These are phyloP conservation scores for Leptographium wingfieldii DNA, from an alignment of 2,329 filamentous ascomycete genomes.

Conservation along the genomic window DNA sequence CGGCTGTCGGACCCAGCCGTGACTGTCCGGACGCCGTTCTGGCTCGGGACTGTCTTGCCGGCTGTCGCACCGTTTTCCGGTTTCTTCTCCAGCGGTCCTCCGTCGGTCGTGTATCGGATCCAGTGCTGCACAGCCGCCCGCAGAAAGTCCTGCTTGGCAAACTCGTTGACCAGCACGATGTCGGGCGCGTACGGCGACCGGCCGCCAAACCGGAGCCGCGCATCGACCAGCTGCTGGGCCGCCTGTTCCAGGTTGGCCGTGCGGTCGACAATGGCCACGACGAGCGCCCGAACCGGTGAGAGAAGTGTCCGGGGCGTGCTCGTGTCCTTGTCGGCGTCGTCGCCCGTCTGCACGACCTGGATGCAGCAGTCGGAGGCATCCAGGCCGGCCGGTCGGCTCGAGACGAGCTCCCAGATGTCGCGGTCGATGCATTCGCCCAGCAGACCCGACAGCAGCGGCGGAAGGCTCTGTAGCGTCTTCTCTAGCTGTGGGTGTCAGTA, in stretches of 20 bases:
- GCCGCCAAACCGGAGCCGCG: slow-evolving; percentile 42
- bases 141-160: slow-evolving; percentile 40
- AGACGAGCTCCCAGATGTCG: slow-evolving; percentile 9
- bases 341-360: slow-evolving; percentile 16
- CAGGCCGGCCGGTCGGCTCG: slow-evolving; percentile 1
- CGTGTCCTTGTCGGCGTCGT: neutral
- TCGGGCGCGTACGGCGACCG: slow-evolving; percentile 49
- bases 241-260: slow-evolving; percentile 41
- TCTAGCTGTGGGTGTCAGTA: slow-evolving; percentile 11
- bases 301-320: slow-evolving; percentile 4
- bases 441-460: neutral
- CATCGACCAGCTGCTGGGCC: slow-evolving; percentile 37
- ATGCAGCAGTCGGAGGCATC: neutral
- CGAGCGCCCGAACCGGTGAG: slow-evolving; percentile 15
- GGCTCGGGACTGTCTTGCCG: neutral
- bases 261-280: slow-evolving; percentile 47
- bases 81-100: neutral
- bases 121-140: slow-evolving; percentile 30
- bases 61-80: neutral
- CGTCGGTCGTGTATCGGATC: slow-evolving; percentile 8
- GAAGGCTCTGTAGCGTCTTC: slow-evolving; percentile 8
- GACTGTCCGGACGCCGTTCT: neutral
- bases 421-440: neutral
- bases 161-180: slow-evolving; percentile 52
- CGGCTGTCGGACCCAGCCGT: slow-evolving; percentile 12